phyloP scores from a whole-genome alignment of 331 rosid genomes.

The Malus hybrid region DNA sequence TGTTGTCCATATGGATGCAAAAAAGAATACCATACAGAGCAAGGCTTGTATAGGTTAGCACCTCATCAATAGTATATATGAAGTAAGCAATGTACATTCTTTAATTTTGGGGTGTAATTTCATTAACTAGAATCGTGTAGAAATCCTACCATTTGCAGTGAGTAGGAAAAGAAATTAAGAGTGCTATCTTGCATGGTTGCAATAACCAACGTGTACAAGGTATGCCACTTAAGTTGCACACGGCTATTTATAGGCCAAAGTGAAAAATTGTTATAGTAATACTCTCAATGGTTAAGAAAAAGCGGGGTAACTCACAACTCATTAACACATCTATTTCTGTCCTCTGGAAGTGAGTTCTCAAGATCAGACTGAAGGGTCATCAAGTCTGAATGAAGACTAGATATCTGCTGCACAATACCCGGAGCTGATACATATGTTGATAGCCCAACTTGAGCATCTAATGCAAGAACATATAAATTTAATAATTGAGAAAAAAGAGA shows the following conservation, averaged over 20 bases:
- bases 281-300: neutral
- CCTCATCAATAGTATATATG: neutral
- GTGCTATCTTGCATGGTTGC: neutral
- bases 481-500: neutral
- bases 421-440: conserved; percentile 97
- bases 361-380: conserved; percentile 82
- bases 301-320: conserved; percentile 61
- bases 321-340: conserved; percentile 87
- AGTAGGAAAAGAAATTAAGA: neutral
- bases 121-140: neutral
- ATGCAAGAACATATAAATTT: conserved; percentile 3
- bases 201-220: neutral
- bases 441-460: conserved; percentile 77
- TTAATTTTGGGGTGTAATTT: too few species aligned
- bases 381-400: conserved; percentile 80
- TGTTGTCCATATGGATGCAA: neutral
- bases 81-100: neutral
- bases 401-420: conserved; percentile 91
- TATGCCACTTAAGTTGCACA: neutral
- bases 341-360: conserved; percentile 94
- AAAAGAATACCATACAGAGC: neutral
- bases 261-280: neutral
- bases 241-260: neutral
- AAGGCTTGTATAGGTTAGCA: neutral
- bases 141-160: neutral